Percentiles rank a stretch among this genome's conserved stretches.
These are phyloP conservation scores for Eucalyptus pumila DNA, from an alignment of 345 rosid species.

Conservation along the genomic window DNA sequence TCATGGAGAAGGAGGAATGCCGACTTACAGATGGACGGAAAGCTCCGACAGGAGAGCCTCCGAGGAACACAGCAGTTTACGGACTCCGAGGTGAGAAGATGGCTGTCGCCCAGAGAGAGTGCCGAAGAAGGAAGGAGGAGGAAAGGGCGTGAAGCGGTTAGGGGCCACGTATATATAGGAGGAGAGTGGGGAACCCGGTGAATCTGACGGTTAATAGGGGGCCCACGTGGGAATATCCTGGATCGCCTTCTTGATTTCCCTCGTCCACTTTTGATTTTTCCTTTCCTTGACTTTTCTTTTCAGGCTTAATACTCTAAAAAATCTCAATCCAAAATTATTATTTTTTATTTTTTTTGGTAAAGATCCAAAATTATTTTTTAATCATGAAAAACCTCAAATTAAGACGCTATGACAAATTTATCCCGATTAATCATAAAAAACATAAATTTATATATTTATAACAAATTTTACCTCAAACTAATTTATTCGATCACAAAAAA, in stretches of 20 bases:
- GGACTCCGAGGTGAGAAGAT: neutral
- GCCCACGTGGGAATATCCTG: neutral
- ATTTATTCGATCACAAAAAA: too few relatives aligned
- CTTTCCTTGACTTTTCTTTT: neutral
- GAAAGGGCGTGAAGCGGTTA: fast-evolving
- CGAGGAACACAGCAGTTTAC: neutral
- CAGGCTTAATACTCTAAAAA: too few relatives aligned
- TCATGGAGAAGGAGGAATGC: neutral
- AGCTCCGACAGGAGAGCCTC: neutral
- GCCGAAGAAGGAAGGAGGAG: neutral
- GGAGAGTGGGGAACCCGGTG: neutral
- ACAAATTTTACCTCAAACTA: fast-evolving
- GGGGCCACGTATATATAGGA: neutral
- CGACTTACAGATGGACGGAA: neutral
- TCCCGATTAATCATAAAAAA: fast-evolving
- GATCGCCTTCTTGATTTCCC: neutral
- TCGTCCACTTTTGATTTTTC: neutral
- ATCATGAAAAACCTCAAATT: fast-evolving
- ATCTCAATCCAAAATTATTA: too few relatives aligned
- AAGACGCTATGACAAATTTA: fast-evolving
- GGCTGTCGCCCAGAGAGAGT: neutral
- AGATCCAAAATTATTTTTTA: fast-evolving
- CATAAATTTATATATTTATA: fast-evolving
- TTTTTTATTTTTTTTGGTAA: too few relatives aligned
- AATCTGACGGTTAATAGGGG: neutral